Evolutionary conservation across 176 grass and related monocot genomes (phyloP).

Genomic region (Triticum urartu): DNA sequence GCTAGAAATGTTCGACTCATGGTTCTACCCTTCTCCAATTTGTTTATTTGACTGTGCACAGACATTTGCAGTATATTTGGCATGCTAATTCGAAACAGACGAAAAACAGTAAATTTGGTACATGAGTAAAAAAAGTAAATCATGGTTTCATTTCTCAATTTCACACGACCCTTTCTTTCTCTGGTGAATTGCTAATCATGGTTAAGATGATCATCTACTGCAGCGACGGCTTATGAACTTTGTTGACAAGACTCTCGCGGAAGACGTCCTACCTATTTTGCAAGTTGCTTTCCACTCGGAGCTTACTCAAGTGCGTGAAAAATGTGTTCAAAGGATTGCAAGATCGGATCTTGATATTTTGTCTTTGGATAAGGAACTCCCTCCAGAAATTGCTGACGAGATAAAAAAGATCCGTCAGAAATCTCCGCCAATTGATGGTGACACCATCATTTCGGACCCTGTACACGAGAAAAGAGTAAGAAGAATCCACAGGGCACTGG

Average conservation of each 20-base stretch:
- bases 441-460: constrained; percentile 35
- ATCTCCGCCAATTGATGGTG: constrained; percentile 38
- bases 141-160: background rate
- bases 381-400: constrained; percentile 53
- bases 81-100: background rate
- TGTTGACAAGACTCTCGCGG: constrained; percentile 87
- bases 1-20: background rate
- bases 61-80: background rate
- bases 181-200: background rate
- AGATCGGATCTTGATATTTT: constrained; percentile 82
- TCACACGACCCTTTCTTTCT: background rate
- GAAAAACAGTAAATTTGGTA: background rate
- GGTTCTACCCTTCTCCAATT: background rate
- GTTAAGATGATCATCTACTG: constrained; percentile 35
- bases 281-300: constrained; percentile 75
- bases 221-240: constrained; percentile 92
- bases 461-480: constrained; percentile 77
- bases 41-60: background rate
- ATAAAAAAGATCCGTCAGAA: constrained; percentile 58
- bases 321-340: constrained; percentile 82
- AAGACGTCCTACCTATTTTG: constrained; percentile 83
- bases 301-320: constrained; percentile 47
- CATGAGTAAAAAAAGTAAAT: background rate
- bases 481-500: constrained; percentile 83
- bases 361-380: constrained; percentile 76